Conservation (phyloP, 345 rosid genomes). For the Noccaea caerulescens region DNA sequence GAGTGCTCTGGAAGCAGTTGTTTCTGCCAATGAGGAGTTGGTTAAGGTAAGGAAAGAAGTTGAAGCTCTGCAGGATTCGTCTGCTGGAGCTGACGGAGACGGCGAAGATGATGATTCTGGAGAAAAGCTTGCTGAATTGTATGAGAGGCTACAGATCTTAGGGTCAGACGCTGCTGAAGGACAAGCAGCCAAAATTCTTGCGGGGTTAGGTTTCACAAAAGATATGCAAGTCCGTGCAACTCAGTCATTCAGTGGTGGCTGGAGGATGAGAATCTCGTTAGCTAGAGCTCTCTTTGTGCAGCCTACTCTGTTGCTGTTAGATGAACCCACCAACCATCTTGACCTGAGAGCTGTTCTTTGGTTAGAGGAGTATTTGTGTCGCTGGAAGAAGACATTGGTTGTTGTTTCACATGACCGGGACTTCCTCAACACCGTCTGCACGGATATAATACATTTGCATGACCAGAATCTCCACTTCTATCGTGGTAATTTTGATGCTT, state of each 20-base stretch:
- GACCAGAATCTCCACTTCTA: constrained; percentile 80
- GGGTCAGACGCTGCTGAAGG: constrained; percentile 98
- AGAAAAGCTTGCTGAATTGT: constrained; percentile 81
- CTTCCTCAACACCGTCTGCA: constrained; percentile 90
- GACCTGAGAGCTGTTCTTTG: constrained; percentile 95
- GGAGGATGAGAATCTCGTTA: constrained; percentile 98
- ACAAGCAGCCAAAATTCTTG: constrained; percentile 92
- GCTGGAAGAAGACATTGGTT: constrained; percentile 93
- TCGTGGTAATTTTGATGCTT: constrained; percentile 85
- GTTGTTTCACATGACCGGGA: constrained; percentile 98
- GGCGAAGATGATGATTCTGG: constrained; percentile 63
- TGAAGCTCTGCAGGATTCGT: constrained; percentile 54
- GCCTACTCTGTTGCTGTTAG: constrained; percentile 84
- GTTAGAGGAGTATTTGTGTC: constrained; percentile 87
- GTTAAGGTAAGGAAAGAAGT: constrained; percentile 71
- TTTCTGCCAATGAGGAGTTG: constrained; percentile 86
- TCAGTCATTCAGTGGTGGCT: constrained; percentile 90
- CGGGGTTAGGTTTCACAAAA: constrained; percentile 92
- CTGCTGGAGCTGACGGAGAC: constrained; percentile 47
- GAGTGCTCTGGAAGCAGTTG: constrained; percentile 87
- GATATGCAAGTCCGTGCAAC: constrained; percentile 88
- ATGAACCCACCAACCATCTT: constrained; percentile 98
- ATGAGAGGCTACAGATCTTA: constrained; percentile 81
- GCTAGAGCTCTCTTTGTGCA: constrained; percentile 97
- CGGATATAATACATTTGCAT: constrained; percentile 88